A percentile compares a stretch with the other conserved stretches of the same genome.
phyloP scores from a whole-genome alignment of 441 rosid genomes.

The Iberis amara region DNA sequence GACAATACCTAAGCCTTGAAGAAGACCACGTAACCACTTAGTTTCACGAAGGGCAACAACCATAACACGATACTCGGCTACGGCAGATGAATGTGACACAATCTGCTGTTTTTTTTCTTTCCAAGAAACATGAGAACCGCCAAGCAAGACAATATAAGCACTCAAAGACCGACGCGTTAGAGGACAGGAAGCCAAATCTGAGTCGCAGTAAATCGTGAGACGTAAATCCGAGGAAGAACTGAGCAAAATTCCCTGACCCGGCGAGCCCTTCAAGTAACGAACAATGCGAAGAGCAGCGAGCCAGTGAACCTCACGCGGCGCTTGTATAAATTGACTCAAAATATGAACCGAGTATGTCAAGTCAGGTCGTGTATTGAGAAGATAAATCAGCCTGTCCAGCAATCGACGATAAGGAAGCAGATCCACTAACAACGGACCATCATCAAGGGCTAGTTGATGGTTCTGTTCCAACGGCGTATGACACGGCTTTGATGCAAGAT shows the following conservation, averaged over 20 bases:
- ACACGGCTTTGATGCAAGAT: no score
- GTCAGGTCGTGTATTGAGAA: no score
- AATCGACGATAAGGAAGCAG: no score
- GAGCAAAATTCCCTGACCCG: background rate
- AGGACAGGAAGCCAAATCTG: background rate
- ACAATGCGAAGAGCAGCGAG: background rate
- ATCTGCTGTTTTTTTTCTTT: background rate
- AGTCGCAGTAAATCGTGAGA: background rate
- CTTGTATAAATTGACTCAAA: background rate
- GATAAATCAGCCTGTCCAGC: no score
- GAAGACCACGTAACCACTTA: background rate
- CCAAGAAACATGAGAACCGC: background rate
- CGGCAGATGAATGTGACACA: background rate
- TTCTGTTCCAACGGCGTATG: no score
- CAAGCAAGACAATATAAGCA: background rate
- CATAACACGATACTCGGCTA: conserved; percentile 14
- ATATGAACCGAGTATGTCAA: background rate
- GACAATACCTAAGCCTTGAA: no score
- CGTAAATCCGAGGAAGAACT: background rate
- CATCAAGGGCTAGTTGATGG: no score
- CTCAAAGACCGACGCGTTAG: background rate
- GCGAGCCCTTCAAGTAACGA: background rate
- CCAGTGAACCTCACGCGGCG: background rate
- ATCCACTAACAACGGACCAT: no score
- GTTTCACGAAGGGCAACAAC: accelerated